Evolutionary conservation across 371 early-diverging fungal genomes (phyloP), one percentile per base, ranked within the genome.

Genomic region (Funneliformis caledonium): DNA sequence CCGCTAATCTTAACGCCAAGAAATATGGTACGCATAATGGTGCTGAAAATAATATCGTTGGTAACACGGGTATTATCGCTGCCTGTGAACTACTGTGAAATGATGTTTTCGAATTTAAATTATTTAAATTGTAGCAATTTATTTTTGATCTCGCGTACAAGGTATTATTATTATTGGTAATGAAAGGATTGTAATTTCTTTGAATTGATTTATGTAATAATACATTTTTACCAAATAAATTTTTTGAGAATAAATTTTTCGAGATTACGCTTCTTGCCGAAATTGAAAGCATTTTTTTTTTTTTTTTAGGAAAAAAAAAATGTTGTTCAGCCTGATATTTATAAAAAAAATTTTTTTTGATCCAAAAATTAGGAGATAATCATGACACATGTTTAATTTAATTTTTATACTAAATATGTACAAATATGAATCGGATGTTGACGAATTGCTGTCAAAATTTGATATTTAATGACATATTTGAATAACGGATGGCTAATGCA

Each of bases 11-110:
- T 56, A 74, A 19, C 16, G 26, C 2, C 4, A 74, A 22, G 7
- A 74, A 74, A 56, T 74, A 74, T 74, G 75, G 75, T 31, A 74
- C 12, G 33, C 59, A 31, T 48, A 74, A 74, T 48, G 75, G 56
- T 11, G 56, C 12, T 48, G 75, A 22, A 37, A 74, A 74, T 48
- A 74, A 22, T 22, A 74, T n/a, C 10, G 75, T 74, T 19, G 75
- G 75, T 19, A 74, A 22, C 10, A 74, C n/a, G 4, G 75, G 75
- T 22, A 74, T 56, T 59, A 52, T n/a, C 0, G 31, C 22, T n/a
- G 47, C 47, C 45, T 64, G 56, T 56, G 56, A 56, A 56, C 16
- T 16, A 56, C 11, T 19, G 19, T 19, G 16, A 56, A 56, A 56
- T 56, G 56, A 56, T 56, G 19, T 16, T 19, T 16, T 1, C 6